Evolutionary conservation across 768 basidiomycete genomes (phyloP).

Genomic region (Auricularia heimuer): DNA sequence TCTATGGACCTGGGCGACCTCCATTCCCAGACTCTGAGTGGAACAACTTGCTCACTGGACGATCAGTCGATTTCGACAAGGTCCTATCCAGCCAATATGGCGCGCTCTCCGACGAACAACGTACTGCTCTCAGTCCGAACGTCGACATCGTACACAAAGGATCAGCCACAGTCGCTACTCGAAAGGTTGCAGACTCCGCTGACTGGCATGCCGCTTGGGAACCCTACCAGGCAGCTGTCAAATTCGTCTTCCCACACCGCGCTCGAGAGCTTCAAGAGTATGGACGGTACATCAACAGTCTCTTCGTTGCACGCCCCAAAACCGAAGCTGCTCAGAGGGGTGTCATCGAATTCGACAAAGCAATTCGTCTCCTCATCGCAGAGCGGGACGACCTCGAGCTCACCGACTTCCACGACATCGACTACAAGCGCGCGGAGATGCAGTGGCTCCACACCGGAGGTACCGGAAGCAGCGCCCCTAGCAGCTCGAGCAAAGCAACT

Average conservation of each 20-base stretch:
- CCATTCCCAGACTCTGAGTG: neutral
- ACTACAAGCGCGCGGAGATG: neutral
- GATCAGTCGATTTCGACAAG: neutral
- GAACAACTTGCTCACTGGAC: neutral
- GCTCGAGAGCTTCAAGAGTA: conserved; percentile 1
- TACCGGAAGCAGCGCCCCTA: neutral
- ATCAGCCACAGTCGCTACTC: neutral
- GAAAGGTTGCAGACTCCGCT: neutral
- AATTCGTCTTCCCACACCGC: neutral
- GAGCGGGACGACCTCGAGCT: conserved; percentile 1
- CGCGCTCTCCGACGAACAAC: neutral
- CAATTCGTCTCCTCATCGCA: neutral
- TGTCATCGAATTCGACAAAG: conserved; percentile 7
- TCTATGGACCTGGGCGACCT: neutral
- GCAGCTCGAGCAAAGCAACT: neutral
- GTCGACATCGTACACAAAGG: neutral
- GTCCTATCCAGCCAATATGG: neutral
- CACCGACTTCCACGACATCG: neutral
- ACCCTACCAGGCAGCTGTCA: neutral
- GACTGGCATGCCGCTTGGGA: neutral
- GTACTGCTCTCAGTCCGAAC: neutral
- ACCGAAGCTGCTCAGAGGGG: neutral
- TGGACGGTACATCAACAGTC: neutral
- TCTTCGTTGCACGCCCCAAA: neutral
- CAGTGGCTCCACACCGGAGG: neutral